Evolutionary conservation across 225 moss, liverwort and hornwort genomes (phyloP).

Genomic region (Asterella californica): DNA sequence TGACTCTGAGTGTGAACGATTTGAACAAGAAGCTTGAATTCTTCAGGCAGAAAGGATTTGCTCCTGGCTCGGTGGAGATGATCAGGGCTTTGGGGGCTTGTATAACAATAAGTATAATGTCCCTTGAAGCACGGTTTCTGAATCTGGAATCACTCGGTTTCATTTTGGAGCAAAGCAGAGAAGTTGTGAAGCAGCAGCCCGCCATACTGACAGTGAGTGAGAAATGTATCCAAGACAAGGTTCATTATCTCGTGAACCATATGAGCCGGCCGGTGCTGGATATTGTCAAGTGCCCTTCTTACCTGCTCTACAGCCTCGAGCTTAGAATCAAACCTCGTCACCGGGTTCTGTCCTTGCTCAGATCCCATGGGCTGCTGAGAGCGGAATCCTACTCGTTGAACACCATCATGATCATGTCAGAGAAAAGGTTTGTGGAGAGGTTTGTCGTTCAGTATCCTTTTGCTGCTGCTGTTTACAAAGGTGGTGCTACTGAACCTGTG

Average conservation of each 20-base stretch:
- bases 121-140: conserved; percentile 36
- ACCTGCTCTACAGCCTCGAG: conserved; percentile 46
- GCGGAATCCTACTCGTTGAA: conserved; percentile 40
- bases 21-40: conserved; percentile 41
- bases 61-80: conserved; percentile 39
- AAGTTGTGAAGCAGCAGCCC: conserved; percentile 44
- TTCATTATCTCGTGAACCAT: conserved; percentile 34
- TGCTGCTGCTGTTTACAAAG: conserved; percentile 40
- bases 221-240: conserved; percentile 38
- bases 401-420: conserved; percentile 48
- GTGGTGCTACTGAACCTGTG: neutral
- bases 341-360: conserved; percentile 41
- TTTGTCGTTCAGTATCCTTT: conserved; percentile 40
- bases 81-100: conserved; percentile 42
- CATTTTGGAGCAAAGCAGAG: conserved; percentile 24
- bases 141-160: conserved; percentile 41
- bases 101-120: conserved; percentile 32
- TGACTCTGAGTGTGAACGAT: conserved; percentile 38
- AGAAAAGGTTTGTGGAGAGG: conserved; percentile 50
- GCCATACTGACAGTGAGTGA: conserved; percentile 49
- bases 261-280: conserved; percentile 40
- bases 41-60: conserved; percentile 32
- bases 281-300: conserved; percentile 38
- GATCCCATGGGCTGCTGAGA: conserved; percentile 35
- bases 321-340: conserved; percentile 53